These are phyloP conservation scores for Vicia villosa DNA, from an alignment of 306 rosid species.

Conservation along the genomic window DNA sequence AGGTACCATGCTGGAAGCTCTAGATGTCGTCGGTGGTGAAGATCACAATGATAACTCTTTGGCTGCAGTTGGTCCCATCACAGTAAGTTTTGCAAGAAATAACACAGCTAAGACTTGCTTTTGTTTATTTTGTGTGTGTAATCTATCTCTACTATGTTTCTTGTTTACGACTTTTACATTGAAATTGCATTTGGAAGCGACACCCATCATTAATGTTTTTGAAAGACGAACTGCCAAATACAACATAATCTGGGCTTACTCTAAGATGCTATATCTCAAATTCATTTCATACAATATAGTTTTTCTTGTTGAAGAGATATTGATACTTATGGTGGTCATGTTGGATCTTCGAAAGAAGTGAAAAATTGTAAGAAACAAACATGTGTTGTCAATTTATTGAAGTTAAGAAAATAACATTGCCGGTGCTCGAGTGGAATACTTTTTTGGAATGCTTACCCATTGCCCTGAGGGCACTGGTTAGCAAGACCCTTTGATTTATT, in stretches of 20 bases:
- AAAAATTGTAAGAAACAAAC: neutral
- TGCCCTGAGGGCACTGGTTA: too few species aligned
- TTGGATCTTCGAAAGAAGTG: slow-evolving; percentile 14
- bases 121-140: slow-evolving; percentile 8
- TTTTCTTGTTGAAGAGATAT: slow-evolving; percentile 23
- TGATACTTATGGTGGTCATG: slow-evolving; percentile 15
- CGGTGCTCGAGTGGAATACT: slow-evolving; percentile 11
- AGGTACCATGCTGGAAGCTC: slow-evolving; percentile 92
- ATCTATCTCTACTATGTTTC: neutral
- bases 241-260: slow-evolving; percentile 8
- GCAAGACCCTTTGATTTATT: slow-evolving; percentile 18
- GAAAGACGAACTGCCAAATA: slow-evolving; percentile 27
- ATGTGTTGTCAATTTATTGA: slow-evolving; percentile 1
- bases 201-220: slow-evolving; percentile 17
- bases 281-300: neutral
- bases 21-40: slow-evolving; percentile 92
- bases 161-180: slow-evolving; percentile 5
- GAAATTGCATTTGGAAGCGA: slow-evolving; percentile 20
- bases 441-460: too few species aligned
- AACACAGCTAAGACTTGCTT: neutral
- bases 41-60: slow-evolving; percentile 55
- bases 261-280: slow-evolving; percentile 22
- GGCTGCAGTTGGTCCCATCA: slow-evolving; percentile 49
- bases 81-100: slow-evolving; percentile 58
- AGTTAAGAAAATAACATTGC: neutral